A percentile compares a stretch with the other conserved stretches of the same genome.
Conservation (phyloP, 2,329 filamentous ascomycete genomes). For the Cryoendolithus antarcticus region DNA sequence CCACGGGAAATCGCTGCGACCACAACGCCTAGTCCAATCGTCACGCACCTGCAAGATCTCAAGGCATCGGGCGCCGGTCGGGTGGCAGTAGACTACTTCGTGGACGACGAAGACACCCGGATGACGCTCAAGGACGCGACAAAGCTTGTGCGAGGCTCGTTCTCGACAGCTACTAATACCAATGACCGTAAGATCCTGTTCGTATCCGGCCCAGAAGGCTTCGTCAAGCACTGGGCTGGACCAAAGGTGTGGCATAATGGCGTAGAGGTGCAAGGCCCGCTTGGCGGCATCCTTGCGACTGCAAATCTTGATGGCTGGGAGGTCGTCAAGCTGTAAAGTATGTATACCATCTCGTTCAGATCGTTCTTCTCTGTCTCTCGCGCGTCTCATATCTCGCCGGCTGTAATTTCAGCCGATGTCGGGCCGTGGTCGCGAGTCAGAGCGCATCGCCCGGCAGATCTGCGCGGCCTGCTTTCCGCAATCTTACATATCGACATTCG, state of each 20-base stretch:
- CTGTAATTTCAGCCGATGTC: no score
- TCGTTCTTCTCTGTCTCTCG: no score
- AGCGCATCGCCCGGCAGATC: no score
- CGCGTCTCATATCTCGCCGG: no score
- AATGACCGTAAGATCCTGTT: constrained; percentile 55
- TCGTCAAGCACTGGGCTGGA: constrained; percentile 69
- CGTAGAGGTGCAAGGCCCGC: constrained; percentile 58
- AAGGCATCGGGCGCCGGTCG: constrained; percentile 30
- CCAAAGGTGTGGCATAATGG: constrained; percentile 65
- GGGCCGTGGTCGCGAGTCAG: no score
- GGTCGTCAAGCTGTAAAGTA: constrained; percentile 43
- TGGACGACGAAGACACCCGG: constrained; percentile 65
- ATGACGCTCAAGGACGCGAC: constrained; percentile 38
- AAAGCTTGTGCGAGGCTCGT: constrained; percentile 6
- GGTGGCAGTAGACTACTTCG: constrained; percentile 59
- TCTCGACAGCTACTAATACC: constrained; percentile 7
- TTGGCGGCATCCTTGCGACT: constrained; percentile 55
- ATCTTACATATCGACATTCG: no score
- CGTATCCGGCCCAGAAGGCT: constrained; percentile 83
- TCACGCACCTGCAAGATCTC: constrained; percentile 50
- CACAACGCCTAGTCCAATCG: constrained; percentile 35
- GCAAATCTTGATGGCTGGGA: constrained; percentile 47
- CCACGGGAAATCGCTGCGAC: constrained; percentile 1
- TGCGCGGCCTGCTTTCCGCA: no score
- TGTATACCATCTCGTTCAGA: no score